Evolutionary conservation across 129 eudicot genomes (phyloP).

Genomic region (Chrysanthemum seticuspe): DNA sequence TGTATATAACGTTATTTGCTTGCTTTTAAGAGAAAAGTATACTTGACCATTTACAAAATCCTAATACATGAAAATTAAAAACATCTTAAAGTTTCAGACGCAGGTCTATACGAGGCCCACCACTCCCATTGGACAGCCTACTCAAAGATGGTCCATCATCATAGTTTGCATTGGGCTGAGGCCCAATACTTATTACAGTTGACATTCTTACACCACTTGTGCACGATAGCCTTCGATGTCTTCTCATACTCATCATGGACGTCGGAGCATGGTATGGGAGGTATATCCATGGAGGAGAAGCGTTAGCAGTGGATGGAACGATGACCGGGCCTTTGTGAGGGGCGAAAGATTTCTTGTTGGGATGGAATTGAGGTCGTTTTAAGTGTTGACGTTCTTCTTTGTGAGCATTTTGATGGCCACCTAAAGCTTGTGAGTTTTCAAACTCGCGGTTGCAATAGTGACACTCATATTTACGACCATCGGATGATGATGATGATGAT

Average conservation of each 20-base stretch:
- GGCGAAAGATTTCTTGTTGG: conserved; percentile 49
- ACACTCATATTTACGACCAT: conserved; percentile 71
- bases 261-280: conserved; percentile 50
- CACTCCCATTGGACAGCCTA: too few relatives aligned
- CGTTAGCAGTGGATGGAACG: conserved; percentile 26
- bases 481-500: conserved; percentile 27
- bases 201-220: conserved; percentile 43
- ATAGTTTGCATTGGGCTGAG: conserved; percentile 29
- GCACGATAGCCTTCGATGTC: conserved; percentile 39
- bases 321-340: conserved; percentile 32
- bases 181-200: conserved; percentile 29
- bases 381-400: conserved; percentile 67
- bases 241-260: conserved; percentile 23
- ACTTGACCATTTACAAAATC: too few relatives aligned
- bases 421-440: conserved; percentile 82
- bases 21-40: too few relatives aligned
- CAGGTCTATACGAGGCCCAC: too few relatives aligned
- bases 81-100: too few relatives aligned
- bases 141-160: too few relatives aligned
- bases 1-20: too few relatives aligned
- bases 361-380: conserved; percentile 62
- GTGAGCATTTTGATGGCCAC: conserved; percentile 95
- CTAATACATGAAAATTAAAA: too few relatives aligned
- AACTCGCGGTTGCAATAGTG: conserved; percentile 79
- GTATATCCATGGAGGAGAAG: conserved; percentile 47